A percentile compares a stretch with the other conserved stretches of the same genome.
phyloP scores from a whole-genome alignment of 1,284 basidiomycete genomes.

The Malassezia yamatoensis region DNA sequence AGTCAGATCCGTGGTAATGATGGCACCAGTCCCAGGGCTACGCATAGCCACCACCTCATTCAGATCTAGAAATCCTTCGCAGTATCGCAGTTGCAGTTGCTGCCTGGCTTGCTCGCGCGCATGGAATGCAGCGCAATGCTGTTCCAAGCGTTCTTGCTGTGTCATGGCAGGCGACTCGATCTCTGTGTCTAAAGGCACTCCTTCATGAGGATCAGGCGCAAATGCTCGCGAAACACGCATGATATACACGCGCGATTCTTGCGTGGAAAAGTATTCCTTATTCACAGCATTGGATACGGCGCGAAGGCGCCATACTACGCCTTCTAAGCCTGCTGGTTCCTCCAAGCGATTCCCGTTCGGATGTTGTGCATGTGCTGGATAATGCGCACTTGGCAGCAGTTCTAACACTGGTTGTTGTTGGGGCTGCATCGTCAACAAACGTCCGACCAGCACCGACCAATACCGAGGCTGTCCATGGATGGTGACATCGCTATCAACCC shows the following conservation, averaged over 20 bases:
- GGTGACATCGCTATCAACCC: slow-evolving; percentile 65
- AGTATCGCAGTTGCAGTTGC: slow-evolving; percentile 58
- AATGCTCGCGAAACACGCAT: slow-evolving; percentile 55
- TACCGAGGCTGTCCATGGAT: slow-evolving; percentile 57
- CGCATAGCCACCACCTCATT: slow-evolving; percentile 58
- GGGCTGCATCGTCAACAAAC: slow-evolving; percentile 52
- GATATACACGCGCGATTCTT: slow-evolving; percentile 64
- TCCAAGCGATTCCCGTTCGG: slow-evolving; percentile 55
- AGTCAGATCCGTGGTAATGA: slow-evolving; percentile 1
- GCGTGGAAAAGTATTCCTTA: slow-evolving; percentile 61
- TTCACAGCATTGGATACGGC: slow-evolving; percentile 58
- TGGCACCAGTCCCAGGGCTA: slow-evolving; percentile 47
- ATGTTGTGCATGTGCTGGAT: slow-evolving; percentile 54
- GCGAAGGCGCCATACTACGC: slow-evolving; percentile 62
- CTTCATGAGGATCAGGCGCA: slow-evolving; percentile 53
- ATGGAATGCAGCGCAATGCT: slow-evolving; percentile 29
- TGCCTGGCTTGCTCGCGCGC: slow-evolving; percentile 53
- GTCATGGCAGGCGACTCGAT: slow-evolving; percentile 24
- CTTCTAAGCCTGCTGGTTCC: slow-evolving; percentile 68
- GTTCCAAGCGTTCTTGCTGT: slow-evolving; percentile 42
- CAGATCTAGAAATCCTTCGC: slow-evolving; percentile 62
- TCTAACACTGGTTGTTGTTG: slow-evolving; percentile 53
- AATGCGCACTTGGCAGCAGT: slow-evolving; percentile 61
- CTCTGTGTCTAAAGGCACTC: slow-evolving; percentile 19
- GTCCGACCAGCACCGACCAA: slow-evolving; percentile 64